These are phyloP conservation scores for Schizochytrium sp. DNA, from an alignment of 108 stramenopile genomes.

Conservation along the genomic window DNA sequence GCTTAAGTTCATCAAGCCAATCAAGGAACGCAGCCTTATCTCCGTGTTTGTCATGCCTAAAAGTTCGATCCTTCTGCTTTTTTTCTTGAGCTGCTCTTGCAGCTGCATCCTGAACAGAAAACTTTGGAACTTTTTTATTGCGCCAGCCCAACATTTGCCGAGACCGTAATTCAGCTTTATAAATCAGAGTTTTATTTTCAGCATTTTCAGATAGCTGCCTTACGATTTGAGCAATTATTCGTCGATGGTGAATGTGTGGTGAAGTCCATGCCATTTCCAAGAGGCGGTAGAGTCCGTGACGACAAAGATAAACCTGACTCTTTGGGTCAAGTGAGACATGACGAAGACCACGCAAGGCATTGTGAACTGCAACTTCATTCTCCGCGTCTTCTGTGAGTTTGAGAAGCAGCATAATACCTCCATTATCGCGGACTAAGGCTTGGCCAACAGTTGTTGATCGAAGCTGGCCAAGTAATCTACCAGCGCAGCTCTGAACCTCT, in stretches of 20 bases:
- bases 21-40: slow-evolving; percentile 5
- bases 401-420: slow-evolving; percentile 21
- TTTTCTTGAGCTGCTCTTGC: not conserved
- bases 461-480: not conserved
- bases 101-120: not conserved
- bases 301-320: slow-evolving; percentile 29
- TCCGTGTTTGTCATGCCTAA: slow-evolving; percentile 23
- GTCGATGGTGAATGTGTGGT: not conserved
- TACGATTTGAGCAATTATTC: slow-evolving; percentile 7
- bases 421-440: slow-evolving; percentile 45
- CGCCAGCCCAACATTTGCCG: slow-evolving; percentile 40
- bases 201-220: slow-evolving; percentile 44
- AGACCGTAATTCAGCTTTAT: slow-evolving; percentile 46
- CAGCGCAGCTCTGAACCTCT: not conserved
- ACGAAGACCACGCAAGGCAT: slow-evolving; percentile 25
- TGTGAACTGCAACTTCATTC: not conserved
- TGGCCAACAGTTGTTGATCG: slow-evolving; percentile 43
- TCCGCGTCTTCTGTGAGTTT: slow-evolving; percentile 38
- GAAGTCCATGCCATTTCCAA: slow-evolving; percentile 42
- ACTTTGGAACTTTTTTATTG: not conserved
- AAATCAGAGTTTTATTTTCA: slow-evolving; percentile 52
- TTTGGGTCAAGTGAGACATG: slow-evolving; percentile 50
- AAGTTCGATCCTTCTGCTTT: not conserved
- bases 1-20: slow-evolving; percentile 6
- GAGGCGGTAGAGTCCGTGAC: slow-evolving; percentile 39